These are phyloP conservation scores for Exophiala calicioides DNA, from an alignment of 2,329 filamentous ascomycete genomes.

Conservation along the genomic window DNA sequence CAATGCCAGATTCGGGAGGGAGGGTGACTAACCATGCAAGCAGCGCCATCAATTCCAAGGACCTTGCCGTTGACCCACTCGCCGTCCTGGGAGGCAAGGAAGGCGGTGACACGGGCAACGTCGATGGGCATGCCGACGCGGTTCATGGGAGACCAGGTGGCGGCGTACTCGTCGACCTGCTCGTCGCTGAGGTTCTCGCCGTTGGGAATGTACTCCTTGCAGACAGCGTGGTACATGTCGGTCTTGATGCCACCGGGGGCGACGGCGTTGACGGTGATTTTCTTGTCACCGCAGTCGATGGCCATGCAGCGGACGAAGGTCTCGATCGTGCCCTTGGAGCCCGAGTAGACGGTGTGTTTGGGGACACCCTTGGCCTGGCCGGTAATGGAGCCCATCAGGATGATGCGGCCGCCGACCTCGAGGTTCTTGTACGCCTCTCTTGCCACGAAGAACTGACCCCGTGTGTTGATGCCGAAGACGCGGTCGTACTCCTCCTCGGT, in stretches of 20 bases:
- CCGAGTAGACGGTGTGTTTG: slow-evolving; percentile 72
- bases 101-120: slow-evolving; percentile 59
- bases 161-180: slow-evolving; percentile 35
- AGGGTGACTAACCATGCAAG: slow-evolving; percentile 31
- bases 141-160: slow-evolving; percentile 53
- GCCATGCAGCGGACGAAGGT: slow-evolving; percentile 75
- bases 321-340: slow-evolving; percentile 74
- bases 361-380: slow-evolving; percentile 67
- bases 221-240: slow-evolving; percentile 62
- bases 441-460: slow-evolving; percentile 75
- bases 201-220: slow-evolving; percentile 44
- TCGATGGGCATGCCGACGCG: slow-evolving; percentile 61
- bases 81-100: slow-evolving; percentile 58
- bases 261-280: slow-evolving; percentile 67
- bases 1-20: no score
- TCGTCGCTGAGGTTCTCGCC: slow-evolving; percentile 36
- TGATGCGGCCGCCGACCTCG: slow-evolving; percentile 68
- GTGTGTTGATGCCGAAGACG: slow-evolving; percentile 68
- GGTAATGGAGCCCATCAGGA: slow-evolving; percentile 71
- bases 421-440: slow-evolving; percentile 73
- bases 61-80: slow-evolving; percentile 57
- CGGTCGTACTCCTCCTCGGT: slow-evolving; percentile 71
- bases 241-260: slow-evolving; percentile 69
- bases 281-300: slow-evolving; percentile 66
- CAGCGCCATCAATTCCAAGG: slow-evolving; percentile 39